phyloP scores from a whole-genome alignment of 2,329 filamentous ascomycete species.

The Cercospora brassicicola region DNA sequence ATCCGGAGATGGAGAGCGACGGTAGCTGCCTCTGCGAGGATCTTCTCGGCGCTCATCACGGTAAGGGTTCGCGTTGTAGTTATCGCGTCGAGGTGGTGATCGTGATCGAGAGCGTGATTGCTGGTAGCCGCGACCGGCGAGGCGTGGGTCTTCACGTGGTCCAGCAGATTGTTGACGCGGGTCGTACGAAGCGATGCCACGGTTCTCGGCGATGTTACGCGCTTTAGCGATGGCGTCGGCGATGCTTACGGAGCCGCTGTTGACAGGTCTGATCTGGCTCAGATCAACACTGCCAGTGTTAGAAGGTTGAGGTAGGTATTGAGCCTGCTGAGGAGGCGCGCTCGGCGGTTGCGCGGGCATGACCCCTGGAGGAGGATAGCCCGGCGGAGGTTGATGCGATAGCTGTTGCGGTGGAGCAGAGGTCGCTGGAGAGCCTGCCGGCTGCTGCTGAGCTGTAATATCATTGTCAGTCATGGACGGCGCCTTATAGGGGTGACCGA shows the following conservation, averaged over 20 bases:
- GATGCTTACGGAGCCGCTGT: conserved; percentile 78
- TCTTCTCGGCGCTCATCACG: conserved; percentile 79
- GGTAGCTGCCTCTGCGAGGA: conserved; percentile 57
- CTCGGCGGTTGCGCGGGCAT: conserved; percentile 42
- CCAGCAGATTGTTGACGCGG: conserved; percentile 35
- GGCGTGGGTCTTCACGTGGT: conserved; percentile 47
- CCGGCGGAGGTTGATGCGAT: conserved; percentile 43
- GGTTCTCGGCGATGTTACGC: conserved; percentile 76
- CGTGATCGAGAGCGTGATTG: conserved; percentile 68
- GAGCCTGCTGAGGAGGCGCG: conserved; percentile 32
- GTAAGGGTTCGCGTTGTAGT: conserved; percentile 68
- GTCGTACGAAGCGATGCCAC: conserved; percentile 61
- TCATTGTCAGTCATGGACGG: conserved; percentile 6
- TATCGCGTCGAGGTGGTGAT: conserved; percentile 67
- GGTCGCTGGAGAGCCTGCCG: conserved; percentile 35
- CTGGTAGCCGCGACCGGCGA: conserved; percentile 59
- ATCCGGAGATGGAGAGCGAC: conserved; percentile 70
- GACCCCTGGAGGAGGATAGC: conserved; percentile 44
- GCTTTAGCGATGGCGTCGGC: conserved; percentile 83
- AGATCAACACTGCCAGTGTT: conserved; percentile 76
- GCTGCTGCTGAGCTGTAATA: conserved; percentile 39
- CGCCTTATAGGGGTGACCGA: background rate
- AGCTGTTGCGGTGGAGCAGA: conserved; percentile 51
- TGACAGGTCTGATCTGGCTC: conserved; percentile 75
- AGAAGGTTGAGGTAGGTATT: conserved; percentile 64